Conservation (phyloP, 2,329 filamentous ascomycete genomes). For the Apiospora aurea region DNA sequence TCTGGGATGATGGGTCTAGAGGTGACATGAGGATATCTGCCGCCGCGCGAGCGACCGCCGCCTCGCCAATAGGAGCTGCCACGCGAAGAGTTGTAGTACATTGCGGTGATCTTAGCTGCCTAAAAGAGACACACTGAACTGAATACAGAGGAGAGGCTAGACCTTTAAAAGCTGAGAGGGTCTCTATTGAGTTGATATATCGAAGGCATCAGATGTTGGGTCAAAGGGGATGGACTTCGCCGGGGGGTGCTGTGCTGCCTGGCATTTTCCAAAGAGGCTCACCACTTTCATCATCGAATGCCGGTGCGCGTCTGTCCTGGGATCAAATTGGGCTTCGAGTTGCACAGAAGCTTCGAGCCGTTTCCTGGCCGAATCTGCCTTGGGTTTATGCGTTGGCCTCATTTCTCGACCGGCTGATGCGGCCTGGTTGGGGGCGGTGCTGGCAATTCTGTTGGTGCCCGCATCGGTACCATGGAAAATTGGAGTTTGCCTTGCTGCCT, state of each 20-base stretch:
- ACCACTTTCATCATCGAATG: not conserved
- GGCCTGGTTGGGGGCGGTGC: slow-evolving; percentile 7
- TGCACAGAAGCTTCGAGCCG: not conserved
- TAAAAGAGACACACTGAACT: not conserved
- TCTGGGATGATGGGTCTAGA: not conserved
- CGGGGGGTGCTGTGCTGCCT: not conserved
- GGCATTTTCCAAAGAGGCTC: not conserved
- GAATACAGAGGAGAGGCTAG: not conserved
- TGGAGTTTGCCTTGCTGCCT: slow-evolving; percentile 10
- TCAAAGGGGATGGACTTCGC: not conserved
- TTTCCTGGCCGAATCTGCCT: not conserved
- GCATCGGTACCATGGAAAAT: not conserved
- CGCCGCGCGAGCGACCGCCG: not conserved
- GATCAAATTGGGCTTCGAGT: not conserved
- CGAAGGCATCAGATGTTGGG: not conserved
- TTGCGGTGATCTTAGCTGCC: not conserved
- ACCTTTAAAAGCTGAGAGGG: not conserved
- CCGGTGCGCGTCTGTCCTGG: not conserved
- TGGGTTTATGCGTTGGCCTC: not conserved
- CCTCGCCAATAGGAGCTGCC: slow-evolving; percentile 1
- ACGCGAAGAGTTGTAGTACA: not conserved
- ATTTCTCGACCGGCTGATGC: not conserved
- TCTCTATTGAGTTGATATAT: no score
- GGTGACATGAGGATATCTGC: not conserved
- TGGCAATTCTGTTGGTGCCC: not conserved